These are phyloP conservation scores for Astrothelium macrocarpum DNA, from an alignment of 495 filamentous ascomycete genomes.

Conservation along the genomic window DNA sequence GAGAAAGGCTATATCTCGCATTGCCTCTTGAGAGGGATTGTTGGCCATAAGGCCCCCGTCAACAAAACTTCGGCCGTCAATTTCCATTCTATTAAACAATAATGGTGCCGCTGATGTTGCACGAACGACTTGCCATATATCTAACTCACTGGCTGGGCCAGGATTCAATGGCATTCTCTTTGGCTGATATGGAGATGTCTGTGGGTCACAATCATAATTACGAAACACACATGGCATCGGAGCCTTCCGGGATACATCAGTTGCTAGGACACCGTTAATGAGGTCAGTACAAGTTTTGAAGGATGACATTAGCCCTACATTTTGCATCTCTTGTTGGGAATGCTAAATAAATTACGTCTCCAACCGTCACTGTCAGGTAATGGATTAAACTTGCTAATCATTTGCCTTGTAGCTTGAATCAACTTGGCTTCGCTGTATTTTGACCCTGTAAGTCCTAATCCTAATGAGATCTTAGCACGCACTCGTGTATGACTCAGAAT, in stretches of 20 bases:
- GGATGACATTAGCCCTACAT: neutral
- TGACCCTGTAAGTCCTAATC: neutral
- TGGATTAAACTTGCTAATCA: conserved; percentile 21
- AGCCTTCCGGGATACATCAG: neutral
- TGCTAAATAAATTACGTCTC: conserved; percentile 8
- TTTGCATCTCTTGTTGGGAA: neutral
- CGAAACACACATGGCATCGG: neutral
- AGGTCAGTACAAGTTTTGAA: neutral
- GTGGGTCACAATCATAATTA: neutral
- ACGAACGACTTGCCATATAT: conserved; percentile 35
- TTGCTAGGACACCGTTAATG: neutral
- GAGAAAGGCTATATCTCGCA: neutral
- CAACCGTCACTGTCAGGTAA: conserved; percentile 20
- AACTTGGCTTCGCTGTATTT: conserved; percentile 12
- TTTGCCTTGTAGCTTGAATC: conserved; percentile 16
- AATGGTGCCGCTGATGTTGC: conserved; percentile 40
- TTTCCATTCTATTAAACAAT: conserved; percentile 35
- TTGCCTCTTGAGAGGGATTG: conserved; percentile 32
- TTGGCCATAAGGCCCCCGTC: conserved; percentile 40
- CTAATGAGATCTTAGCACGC: neutral
- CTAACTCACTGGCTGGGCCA: conserved; percentile 34
- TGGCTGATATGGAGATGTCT: conserved; percentile 37
- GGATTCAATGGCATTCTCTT: conserved; percentile 26
- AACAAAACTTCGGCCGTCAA: conserved; percentile 33
- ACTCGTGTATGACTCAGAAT: conserved; percentile 19